Percentiles rank a stretch among this genome's conserved stretches.
These are phyloP conservation scores for Pythium pyrilobum DNA, from an alignment of 352 stramenopile genomes.

Conservation along the genomic window DNA sequence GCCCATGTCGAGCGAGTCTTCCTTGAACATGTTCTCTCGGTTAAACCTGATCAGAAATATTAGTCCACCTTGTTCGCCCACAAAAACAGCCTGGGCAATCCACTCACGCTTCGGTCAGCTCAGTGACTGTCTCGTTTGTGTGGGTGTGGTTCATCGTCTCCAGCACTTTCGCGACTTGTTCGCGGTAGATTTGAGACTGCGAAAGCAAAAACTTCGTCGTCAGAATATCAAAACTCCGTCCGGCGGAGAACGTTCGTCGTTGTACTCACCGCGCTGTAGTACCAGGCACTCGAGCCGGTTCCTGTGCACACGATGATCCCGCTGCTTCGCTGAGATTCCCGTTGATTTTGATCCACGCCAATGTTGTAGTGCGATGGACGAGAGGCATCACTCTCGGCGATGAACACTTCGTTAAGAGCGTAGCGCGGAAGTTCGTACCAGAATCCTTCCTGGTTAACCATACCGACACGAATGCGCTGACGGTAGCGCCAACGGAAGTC, in stretches of 20 bases:
- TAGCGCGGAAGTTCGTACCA: conserved; percentile 85
- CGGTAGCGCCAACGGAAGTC: conserved; percentile 79
- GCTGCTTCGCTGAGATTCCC: conserved; percentile 83
- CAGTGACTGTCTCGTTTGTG: conserved; percentile 84
- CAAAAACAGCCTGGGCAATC: background rate
- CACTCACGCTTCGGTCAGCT: conserved; percentile 77
- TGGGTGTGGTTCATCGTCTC: conserved; percentile 83
- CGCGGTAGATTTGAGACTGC: conserved; percentile 81
- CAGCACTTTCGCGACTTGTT: conserved; percentile 81
- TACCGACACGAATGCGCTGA: conserved; percentile 80
- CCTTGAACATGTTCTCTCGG: conserved; percentile 77
- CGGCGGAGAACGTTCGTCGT: too few relatives aligned
- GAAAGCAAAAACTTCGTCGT: background rate
- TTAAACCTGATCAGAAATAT: too few relatives aligned
- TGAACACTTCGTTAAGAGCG: conserved; percentile 88
- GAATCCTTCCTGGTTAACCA: conserved; percentile 87
- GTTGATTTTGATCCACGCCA: conserved; percentile 83
- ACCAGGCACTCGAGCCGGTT: conserved; percentile 85
- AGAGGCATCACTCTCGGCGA: conserved; percentile 81
- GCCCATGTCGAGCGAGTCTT: conserved; percentile 83
- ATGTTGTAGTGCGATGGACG: conserved; percentile 87
- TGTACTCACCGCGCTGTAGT: conserved; percentile 74
- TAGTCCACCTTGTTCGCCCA: background rate
- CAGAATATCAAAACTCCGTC: conserved; percentile 1
- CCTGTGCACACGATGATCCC: conserved; percentile 86